Evolutionary conservation across 2,329 filamentous ascomycete genomes (phyloP), one percentile per base, ranked within the genome.

Genomic region (Conoideocrella luteorostrata): DNA sequence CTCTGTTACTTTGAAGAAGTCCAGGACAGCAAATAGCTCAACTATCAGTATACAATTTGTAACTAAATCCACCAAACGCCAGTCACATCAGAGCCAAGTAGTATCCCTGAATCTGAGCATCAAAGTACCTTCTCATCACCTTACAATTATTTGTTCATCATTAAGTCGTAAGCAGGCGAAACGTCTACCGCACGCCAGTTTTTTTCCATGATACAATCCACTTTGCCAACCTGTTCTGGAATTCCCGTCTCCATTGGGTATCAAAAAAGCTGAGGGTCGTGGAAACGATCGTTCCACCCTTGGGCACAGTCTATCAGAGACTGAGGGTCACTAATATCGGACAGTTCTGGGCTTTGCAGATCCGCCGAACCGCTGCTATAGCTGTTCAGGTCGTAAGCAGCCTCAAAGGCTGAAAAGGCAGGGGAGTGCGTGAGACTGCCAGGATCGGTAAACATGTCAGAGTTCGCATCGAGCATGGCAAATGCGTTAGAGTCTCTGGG

Each of bases 351-450:
- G 45, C 41, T 66, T 55, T 50, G 51, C 3, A 52, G 40, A 13
- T 61, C 62, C 46, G 39, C 60, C 50, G 51, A 56, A 30, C 53
- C 49, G n/a, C 53, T 28, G n/a, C 55, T 54, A 44, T 65, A 70
- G 41, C 56, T 57, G 20, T 61, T 61, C 43, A 69, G 53, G 21
- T 68, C 62, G 45, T 66, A 71, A 7, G 65, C 59, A 17, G 61
- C 53, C 5, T 69, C 64, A 45, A 69, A 72, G 9, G 66, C 57
- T 30, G 67, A 62, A 46, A 65, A 68, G 15, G 62, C 54, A 7
- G 60, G 62, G 3, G 63, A 57, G 45, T 60, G 58, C 21, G 50
- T 62, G 30, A 64, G 56, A 13, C 45, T 55, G 7, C 50, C 46
- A 36, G 55, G 45, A 36, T 56, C 53, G 18, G 51, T 50, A 46